Percentiles rank a stretch among this genome's conserved stretches.
Evolutionary conservation across 345 rosid genomes (phyloP).

Genomic region (Murraya koenigii): DNA sequence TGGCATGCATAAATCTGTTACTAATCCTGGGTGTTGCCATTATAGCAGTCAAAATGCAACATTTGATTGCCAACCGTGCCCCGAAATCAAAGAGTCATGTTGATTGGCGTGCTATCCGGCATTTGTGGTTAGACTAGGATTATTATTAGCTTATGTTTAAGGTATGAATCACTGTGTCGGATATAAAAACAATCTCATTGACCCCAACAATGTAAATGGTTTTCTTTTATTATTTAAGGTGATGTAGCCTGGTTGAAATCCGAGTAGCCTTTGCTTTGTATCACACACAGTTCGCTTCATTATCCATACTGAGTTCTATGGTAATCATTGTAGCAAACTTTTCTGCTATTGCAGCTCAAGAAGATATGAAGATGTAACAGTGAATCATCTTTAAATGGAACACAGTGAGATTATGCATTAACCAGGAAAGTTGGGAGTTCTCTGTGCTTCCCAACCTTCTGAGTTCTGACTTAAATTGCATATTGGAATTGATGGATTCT

Average conservation of each 20-base stretch:
- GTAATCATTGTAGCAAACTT: not conserved
- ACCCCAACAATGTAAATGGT: not conserved
- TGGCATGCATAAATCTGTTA: slow-evolving; percentile 9
- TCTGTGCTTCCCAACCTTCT: not conserved
- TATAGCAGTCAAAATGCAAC: slow-evolving; percentile 1
- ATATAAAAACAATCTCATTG: not conserved
- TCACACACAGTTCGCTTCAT: too few relatives aligned
- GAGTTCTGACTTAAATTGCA: not conserved
- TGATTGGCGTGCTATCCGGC: slow-evolving; percentile 45
- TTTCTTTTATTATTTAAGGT: not conserved
- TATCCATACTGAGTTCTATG: not conserved
- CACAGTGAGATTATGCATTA: not conserved
- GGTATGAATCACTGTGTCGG: not conserved
- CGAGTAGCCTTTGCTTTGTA: not conserved
- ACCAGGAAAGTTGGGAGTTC: not conserved
- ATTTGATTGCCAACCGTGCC: not conserved
- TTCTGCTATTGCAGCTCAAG: not conserved
- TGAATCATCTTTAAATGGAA: not conserved
- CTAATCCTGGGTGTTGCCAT: slow-evolving; percentile 20
- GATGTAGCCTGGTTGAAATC: not conserved
- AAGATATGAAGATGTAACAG: not conserved
- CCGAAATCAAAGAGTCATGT: slow-evolving; percentile 10
- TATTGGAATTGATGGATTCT: not conserved
- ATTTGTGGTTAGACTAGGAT: slow-evolving; percentile 37
- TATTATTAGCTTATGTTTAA: not conserved